Evolutionary conservation across 2,329 filamentous ascomycete species (phyloP), one percentile per base, ranked within the genome.

Genomic region (Sphaceloma murrayae): DNA sequence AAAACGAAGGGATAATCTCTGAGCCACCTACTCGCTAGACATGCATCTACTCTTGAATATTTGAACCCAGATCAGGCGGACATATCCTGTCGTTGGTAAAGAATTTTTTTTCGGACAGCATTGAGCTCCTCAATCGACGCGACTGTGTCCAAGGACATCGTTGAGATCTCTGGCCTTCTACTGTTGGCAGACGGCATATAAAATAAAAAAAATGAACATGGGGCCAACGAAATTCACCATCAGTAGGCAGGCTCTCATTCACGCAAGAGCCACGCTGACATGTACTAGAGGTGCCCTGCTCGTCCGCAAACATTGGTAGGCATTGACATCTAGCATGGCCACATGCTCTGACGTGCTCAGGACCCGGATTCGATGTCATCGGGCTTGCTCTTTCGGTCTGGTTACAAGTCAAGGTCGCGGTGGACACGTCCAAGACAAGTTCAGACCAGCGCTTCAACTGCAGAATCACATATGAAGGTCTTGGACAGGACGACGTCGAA

Each of bases 301-400:
- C 89, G 49, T 95, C 88, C 50, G 89, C 89, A 67, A 96, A 96
- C 71, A 95, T 96, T 60, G 89, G 72, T 68, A 60, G 47, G 52
- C n/a, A n/a, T n/a, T n/a, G 29, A 26, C 10, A 30, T 32, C 34
- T 22, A 21, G 32, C 43, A 50, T 16, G 48, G 26, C 21, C 49
- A 48, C 29, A 17, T 19, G 8, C 2, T 21, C 42, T 45, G 31
- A 45, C 14, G n/a, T 7, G 11, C 18, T n/a, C 50, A 64, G 63
- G 86, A 54, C 89, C 89, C 38, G 89, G 89, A 48, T 98, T 96
- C 72, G 89, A 98, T 70, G 89, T 95, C 56, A 94, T 96, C 62
- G 86, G 91, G 54, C 80, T 98, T 50, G 89, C 89, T 6, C 74
- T 98, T 54, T 94, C 87, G 53, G 80, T 95, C 63, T 94, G 89